These are phyloP conservation scores for Aspergillus thermomutatus DNA, from an alignment of 2,329 filamentous ascomycete species.

Conservation along the genomic window DNA sequence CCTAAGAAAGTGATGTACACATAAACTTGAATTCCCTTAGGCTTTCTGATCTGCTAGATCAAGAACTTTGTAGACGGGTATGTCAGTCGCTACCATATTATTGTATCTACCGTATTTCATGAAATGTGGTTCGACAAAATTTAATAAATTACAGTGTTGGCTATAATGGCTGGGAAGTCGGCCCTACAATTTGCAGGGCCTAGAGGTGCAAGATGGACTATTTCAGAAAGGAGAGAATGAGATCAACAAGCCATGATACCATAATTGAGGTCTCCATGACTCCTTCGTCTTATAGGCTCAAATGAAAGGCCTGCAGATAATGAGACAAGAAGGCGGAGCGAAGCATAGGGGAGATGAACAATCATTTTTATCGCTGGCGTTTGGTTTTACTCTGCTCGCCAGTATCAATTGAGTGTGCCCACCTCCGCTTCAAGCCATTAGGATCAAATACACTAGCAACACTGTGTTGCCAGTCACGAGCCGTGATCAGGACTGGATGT, in stretches of 20 bases:
- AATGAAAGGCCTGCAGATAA: not conserved
- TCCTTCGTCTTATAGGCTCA: too few relatives aligned
- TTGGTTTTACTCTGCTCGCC: slow-evolving; percentile 28
- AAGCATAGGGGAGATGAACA: not conserved
- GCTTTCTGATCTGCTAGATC: not conserved
- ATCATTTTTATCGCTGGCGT: slow-evolving; percentile 27
- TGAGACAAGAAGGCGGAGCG: not conserved
- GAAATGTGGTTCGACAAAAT: not conserved
- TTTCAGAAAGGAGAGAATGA: too few relatives aligned
- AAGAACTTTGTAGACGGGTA: not conserved
- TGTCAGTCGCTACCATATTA: too few relatives aligned
- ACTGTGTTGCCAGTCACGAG: slow-evolving; percentile 47
- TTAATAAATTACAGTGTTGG: not conserved
- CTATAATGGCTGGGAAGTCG: not conserved
- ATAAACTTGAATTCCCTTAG: not conserved
- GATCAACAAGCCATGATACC: too few relatives aligned
- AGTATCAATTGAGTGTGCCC: slow-evolving; percentile 39
- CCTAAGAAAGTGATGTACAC: not conserved
- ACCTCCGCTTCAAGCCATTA: slow-evolving; percentile 43
- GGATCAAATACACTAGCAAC: slow-evolving; percentile 48
- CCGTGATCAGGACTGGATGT: slow-evolving; percentile 40
- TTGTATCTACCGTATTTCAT: too few relatives aligned
- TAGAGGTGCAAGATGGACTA: too few relatives aligned
- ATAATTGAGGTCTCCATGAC: too few relatives aligned
- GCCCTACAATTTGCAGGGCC: too few relatives aligned